phyloP scores from a whole-genome alignment of 2,329 filamentous ascomycete species.

The Exutisphaerella laricina region DNA sequence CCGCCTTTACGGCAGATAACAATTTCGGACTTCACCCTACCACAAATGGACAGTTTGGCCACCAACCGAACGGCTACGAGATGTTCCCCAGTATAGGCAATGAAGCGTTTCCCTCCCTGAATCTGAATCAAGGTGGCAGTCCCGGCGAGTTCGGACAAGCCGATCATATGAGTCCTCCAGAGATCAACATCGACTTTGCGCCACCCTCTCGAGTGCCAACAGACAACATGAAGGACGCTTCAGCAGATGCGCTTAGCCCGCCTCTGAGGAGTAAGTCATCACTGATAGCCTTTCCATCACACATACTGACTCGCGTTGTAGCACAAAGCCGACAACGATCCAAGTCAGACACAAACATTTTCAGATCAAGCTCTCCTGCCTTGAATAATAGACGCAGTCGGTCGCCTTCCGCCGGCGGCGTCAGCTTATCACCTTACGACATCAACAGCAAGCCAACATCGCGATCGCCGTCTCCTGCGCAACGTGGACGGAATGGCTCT shows the following conservation, averaged over 20 bases:
- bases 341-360: slow-evolving; percentile 57
- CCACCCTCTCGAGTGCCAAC: slow-evolving; percentile 54
- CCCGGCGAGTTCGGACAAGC: slow-evolving; percentile 55
- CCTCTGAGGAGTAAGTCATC: slow-evolving; percentile 60
- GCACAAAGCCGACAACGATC: slow-evolving; percentile 46
- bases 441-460: slow-evolving; percentile 33
- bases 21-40: slow-evolving; percentile 45
- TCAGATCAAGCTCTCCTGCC: slow-evolving; percentile 41
- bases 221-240: slow-evolving; percentile 46
- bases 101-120: slow-evolving; percentile 46
- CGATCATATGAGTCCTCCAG: slow-evolving; percentile 79
- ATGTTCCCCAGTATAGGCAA: slow-evolving; percentile 47
- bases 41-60: slow-evolving; percentile 45
- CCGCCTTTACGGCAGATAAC: slow-evolving; percentile 42
- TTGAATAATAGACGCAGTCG: slow-evolving; percentile 30
- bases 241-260: slow-evolving; percentile 76
- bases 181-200: slow-evolving; percentile 90
- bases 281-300: background rate
- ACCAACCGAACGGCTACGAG: slow-evolving; percentile 42
- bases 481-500: slow-evolving; percentile 29
- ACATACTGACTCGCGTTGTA: slow-evolving; percentile 9
- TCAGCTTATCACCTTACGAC: slow-evolving; percentile 41
- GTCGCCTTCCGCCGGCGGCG: slow-evolving; percentile 31
- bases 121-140: slow-evolving; percentile 34
- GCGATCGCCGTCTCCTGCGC: slow-evolving; percentile 39